Conservation (phyloP, 208 protist species). For the Porcisia deanei region DNA sequence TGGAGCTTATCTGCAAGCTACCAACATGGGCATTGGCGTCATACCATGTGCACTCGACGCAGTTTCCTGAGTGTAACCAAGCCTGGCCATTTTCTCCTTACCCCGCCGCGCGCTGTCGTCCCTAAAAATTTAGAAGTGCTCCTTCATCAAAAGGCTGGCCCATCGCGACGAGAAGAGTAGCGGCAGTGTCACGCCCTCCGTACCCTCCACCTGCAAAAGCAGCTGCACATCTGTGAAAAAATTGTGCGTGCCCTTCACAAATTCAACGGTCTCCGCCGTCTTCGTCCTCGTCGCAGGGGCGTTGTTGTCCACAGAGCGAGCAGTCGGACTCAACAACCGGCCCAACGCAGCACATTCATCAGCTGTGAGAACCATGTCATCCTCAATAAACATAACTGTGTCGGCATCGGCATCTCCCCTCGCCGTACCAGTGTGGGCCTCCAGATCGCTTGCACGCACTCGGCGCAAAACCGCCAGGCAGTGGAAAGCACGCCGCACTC, state of each 20-base stretch:
- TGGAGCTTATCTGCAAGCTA: not conserved
- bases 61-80: not conserved
- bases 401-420: conserved; percentile 6
- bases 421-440: not conserved
- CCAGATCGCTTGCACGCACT: conserved; percentile 5
- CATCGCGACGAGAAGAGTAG: conserved; percentile 75
- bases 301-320: not conserved
- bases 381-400: conserved; percentile 18
- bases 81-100: not conserved
- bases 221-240: conserved; percentile 44
- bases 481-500: conserved; percentile 21
- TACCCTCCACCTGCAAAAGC: conserved; percentile 55
- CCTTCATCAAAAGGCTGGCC: conserved; percentile 43
- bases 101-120: not conserved
- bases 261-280: not conserved
- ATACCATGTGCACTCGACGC: not conserved
- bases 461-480: conserved; percentile 22
- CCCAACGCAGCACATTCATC: conserved; percentile 22
- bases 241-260: not conserved
- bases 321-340: conserved; percentile 7
- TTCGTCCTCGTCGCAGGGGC: not conserved
- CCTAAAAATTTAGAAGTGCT: conserved; percentile 26
- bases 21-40: not conserved
- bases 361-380: conserved; percentile 24
- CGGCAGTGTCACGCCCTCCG: conserved; percentile 50